A percentile compares a stretch with the other conserved stretches of the same genome.
Evolutionary conservation across 2,329 filamentous ascomycete species (phyloP).

Genomic region (Pestalotiopsis sp.): DNA sequence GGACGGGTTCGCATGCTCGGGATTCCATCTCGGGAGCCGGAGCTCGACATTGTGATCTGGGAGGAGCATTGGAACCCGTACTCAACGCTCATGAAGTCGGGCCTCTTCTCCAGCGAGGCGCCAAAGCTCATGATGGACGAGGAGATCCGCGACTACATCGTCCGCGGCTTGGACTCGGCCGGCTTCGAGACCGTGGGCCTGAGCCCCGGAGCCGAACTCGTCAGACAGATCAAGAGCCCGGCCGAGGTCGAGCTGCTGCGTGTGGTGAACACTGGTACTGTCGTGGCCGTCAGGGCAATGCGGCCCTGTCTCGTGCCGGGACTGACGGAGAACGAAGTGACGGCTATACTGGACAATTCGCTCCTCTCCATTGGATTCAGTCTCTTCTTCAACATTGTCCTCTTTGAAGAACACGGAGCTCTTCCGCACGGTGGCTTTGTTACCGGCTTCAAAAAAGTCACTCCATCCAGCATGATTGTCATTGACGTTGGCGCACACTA

Average conservation of each 20-base stretch:
- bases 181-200: slow-evolving; percentile 62
- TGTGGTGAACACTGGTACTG: slow-evolving; percentile 66
- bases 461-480: slow-evolving; percentile 58
- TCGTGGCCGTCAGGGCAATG: slow-evolving; percentile 63
- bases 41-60: slow-evolving; percentile 59
- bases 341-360: slow-evolving; percentile 56
- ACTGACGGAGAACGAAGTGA: slow-evolving; percentile 61
- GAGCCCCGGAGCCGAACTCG: slow-evolving; percentile 55
- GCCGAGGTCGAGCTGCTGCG: slow-evolving; percentile 60
- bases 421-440: slow-evolving; percentile 57
- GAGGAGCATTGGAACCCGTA: slow-evolving; percentile 70
- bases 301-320: slow-evolving; percentile 55
- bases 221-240: slow-evolving; percentile 60
- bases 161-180: slow-evolving; percentile 53
- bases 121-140: slow-evolving; percentile 65
- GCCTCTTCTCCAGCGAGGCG: slow-evolving; percentile 35
- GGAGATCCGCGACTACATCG: slow-evolving; percentile 66
- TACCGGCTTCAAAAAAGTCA: slow-evolving; percentile 53
- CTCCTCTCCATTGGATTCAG: slow-evolving; percentile 56
- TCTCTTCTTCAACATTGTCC: slow-evolving; percentile 66
- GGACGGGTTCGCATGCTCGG: slow-evolving; percentile 59
- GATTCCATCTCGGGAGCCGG: slow-evolving; percentile 54
- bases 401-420: slow-evolving; percentile 60
- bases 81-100: slow-evolving; percentile 50
- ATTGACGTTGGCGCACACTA: slow-evolving; percentile 66